Conservation (phyloP, 2,329 filamentous ascomycete genomes). For the Fusarium pilosicola region DNA sequence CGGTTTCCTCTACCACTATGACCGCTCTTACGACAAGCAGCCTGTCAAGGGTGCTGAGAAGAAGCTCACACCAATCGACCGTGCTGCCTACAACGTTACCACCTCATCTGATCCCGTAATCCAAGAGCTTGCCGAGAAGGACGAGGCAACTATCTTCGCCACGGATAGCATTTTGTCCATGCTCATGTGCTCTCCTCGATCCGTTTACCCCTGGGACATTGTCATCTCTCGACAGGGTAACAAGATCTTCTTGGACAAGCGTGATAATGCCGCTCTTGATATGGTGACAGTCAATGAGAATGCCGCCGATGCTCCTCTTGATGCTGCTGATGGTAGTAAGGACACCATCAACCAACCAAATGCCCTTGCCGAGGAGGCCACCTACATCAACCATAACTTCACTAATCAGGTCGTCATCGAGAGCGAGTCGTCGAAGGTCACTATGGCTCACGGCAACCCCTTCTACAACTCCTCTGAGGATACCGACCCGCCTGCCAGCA, state of each 20-base stretch:
- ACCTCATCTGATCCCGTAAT: constrained; percentile 96
- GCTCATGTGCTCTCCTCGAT: constrained; percentile 98
- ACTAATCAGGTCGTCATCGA: constrained; percentile 94
- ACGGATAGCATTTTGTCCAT: constrained; percentile 98
- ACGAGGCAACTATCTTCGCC: constrained; percentile 96
- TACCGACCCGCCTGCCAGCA: constrained; percentile 91
- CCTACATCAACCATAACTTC: constrained; percentile 99
- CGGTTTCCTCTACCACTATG: constrained; percentile 98
- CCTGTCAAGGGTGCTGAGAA: constrained; percentile 89
- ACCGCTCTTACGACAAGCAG: constrained; percentile 93
- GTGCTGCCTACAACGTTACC: constrained; percentile 97
- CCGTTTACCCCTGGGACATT: constrained; percentile 98
- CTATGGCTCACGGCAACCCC: constrained; percentile 90
- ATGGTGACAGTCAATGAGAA: constrained; percentile 99
- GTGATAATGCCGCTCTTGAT: constrained; percentile 91
- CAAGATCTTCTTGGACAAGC: constrained; percentile 99
- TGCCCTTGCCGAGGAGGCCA: constrained; percentile 94
- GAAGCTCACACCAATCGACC: constrained; percentile 88
- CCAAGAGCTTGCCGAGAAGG: constrained; percentile 94
- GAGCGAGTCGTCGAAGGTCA: constrained; percentile 78
- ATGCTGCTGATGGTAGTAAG: constrained; percentile 91
- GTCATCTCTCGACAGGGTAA: constrained; percentile 91
- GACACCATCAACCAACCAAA: constrained; percentile 94
- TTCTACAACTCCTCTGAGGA: constrained; percentile 97
- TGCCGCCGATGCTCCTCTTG: constrained; percentile 91